phyloP scores from a whole-genome alignment of 78 protist species.

The Dictyostelium capitatum region DNA sequence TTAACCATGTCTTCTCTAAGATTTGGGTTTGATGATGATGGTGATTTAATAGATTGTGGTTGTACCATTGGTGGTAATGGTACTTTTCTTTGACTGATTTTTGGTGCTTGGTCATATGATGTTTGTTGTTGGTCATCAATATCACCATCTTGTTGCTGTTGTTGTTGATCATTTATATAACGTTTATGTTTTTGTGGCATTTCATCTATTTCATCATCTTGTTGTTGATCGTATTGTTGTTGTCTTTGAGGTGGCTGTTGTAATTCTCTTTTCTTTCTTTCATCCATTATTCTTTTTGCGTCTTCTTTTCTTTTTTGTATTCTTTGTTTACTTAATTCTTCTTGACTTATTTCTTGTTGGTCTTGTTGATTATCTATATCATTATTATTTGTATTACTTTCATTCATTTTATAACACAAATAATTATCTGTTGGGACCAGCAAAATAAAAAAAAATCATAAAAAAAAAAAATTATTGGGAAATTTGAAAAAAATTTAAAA shows the following conservation, averaged over 20 bases:
- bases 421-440: not conserved
- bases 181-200: not conserved
- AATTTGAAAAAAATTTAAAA: not conserved
- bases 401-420: constrained; percentile 3
- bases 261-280: constrained; percentile 65
- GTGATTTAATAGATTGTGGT: not conserved
- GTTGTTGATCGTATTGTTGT: constrained; percentile 9
- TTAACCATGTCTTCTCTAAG: constrained; percentile 78
- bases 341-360: constrained; percentile 13
- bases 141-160: constrained; percentile 12
- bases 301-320: constrained; percentile 79
- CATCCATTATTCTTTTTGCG: constrained; percentile 74
- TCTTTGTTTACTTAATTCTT: constrained; percentile 53
- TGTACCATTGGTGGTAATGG: not conserved
- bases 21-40: not conserved
- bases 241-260: constrained; percentile 32
- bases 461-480: not conserved
- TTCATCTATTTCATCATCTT: not conserved
- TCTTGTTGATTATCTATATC: not conserved
- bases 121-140: constrained; percentile 18
- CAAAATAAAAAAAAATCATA: not conserved
- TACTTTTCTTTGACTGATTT: constrained; percentile 8
- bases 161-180: constrained; percentile 21
- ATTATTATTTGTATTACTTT: constrained; percentile 1
- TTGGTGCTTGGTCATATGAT: not conserved